phyloP scores from a whole-genome alignment of 805 yeast genomes.

The Saturnispora mendoncae region DNA sequence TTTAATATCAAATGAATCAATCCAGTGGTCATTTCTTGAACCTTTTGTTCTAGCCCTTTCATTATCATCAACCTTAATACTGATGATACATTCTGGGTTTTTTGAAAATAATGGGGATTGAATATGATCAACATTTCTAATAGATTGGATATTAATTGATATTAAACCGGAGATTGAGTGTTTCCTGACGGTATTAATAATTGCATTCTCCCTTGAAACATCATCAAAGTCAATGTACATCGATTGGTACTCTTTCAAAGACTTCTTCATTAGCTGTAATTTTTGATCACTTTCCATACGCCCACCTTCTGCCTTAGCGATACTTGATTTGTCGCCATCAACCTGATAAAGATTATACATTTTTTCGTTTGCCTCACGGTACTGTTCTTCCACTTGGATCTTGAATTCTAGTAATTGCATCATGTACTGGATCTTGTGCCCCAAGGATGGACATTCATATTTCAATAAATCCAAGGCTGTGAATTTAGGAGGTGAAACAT shows the following conservation, averaged over 20 bases:
- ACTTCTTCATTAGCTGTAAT: slow-evolving; percentile 71
- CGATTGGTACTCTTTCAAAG: slow-evolving; percentile 81
- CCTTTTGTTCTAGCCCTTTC: slow-evolving; percentile 68
- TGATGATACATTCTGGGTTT: slow-evolving; percentile 69
- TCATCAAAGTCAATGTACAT: slow-evolving; percentile 71
- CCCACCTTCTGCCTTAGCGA: slow-evolving; percentile 85
- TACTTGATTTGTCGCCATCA: slow-evolving; percentile 84
- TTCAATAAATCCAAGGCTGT: slow-evolving; percentile 75
- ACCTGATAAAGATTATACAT: slow-evolving; percentile 74
- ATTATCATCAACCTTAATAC: slow-evolving; percentile 82
- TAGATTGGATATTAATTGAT: slow-evolving; percentile 60
- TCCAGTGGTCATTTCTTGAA: slow-evolving; percentile 71
- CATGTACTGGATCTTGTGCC: slow-evolving; percentile 93
- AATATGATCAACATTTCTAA: slow-evolving; percentile 88
- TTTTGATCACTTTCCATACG: slow-evolving; percentile 76
- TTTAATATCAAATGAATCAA: slow-evolving; percentile 69
- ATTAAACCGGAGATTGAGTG: slow-evolving; percentile 79
- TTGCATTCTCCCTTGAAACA: slow-evolving; percentile 54
- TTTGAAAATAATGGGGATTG: slow-evolving; percentile 73
- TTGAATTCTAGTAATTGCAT: slow-evolving; percentile 90
- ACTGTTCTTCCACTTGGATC: slow-evolving; percentile 88
- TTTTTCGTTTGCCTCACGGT: slow-evolving; percentile 86
- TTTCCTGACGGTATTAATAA: slow-evolving; percentile 64
- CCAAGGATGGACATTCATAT: slow-evolving; percentile 89
- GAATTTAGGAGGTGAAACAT: slow-evolving; percentile 35